Evolutionary conservation across 2,329 filamentous ascomycete genomes (phyloP), one percentile per base, ranked within the genome.

Genomic region (Diplodia corticola): DNA sequence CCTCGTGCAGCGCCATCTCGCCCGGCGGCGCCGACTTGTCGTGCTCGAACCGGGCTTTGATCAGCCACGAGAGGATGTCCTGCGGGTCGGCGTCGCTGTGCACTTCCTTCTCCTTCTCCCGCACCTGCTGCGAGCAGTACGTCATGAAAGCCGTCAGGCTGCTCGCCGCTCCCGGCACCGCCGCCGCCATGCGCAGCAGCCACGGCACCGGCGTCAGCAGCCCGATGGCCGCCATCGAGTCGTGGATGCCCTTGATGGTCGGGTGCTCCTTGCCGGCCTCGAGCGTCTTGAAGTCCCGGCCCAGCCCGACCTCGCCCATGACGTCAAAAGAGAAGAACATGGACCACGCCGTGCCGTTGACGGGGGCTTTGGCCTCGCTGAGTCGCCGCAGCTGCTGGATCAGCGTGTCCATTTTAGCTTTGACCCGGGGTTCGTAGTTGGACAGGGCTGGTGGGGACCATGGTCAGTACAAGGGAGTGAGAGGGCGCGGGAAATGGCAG

Each of bases 301-400:
- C 80, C 65, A 80, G 79, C 6, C 74, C 77, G 9, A 82, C 70
- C 64, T 83, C 81, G 9, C 80, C 80, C 78, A 85, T 83, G 26
- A 84, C 76, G 67, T 84, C 82, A 63, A 84, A 80, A 63, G 78
- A 77, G 66, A 82, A 77, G 68, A 76, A 82, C 53, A 78, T 75
- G 26, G 74, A 63, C 75, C 74, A 76, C 50, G 73, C 69, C 5
- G 73, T 75, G 20, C 74, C 72, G 5, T 75, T 66, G 1, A 77
- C 67, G 65, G 2, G 65, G 4, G 28, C 9, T 9, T 70, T 46
- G 20, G 12, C 54, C 2, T 69, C 69, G 28, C 5, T 9, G 35
- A 71, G 64, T 26, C 72, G 71, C 28, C 73, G 71, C 13, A 77
- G 63, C 40, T 69, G 69, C 3, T 67, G 65, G 54, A 77, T 71